phyloP scores from a whole-genome alignment of 305 asterid genomes.

The Plantago coronopus region DNA sequence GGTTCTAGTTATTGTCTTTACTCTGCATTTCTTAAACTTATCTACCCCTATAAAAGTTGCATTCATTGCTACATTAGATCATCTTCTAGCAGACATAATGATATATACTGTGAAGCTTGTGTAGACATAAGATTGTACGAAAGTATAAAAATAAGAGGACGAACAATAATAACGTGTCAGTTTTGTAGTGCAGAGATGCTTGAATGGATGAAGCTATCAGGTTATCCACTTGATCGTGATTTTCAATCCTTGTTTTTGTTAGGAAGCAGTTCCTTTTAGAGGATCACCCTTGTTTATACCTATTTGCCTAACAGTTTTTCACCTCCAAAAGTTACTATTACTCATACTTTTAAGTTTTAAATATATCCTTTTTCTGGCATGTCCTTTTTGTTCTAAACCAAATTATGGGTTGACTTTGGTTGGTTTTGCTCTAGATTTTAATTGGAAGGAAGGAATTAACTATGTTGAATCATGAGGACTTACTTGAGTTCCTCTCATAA shows the following conservation, averaged over 20 bases:
- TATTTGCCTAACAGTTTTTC: neutral
- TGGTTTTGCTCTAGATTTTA: neutral
- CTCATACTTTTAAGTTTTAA: no score
- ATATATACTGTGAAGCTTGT: neutral
- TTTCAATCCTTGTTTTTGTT: no score
- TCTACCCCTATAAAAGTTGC: slow-evolving; percentile 1
- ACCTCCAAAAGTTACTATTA: neutral
- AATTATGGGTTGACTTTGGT: no score
- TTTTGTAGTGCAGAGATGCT: no score
- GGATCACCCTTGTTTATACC: no score
- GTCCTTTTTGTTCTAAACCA: no score
- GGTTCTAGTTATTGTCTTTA: slow-evolving; percentile 37
- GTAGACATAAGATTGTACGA: neutral
- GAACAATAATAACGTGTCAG: no score
- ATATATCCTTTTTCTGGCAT: no score
- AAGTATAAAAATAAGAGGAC: neutral
- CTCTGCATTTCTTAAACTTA: slow-evolving; percentile 18
- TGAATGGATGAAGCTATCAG: no score
- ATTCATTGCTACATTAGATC: neutral
- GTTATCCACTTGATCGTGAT: no score
- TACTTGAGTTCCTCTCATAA: neutral
- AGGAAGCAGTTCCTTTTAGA: no score
- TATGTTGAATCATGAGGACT: neutral
- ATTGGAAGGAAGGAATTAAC: neutral
- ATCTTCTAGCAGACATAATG: neutral